Evolutionary conservation across 805 yeast species (phyloP), one percentile per base, ranked within the genome.

Genomic region (Candida piceae): DNA sequence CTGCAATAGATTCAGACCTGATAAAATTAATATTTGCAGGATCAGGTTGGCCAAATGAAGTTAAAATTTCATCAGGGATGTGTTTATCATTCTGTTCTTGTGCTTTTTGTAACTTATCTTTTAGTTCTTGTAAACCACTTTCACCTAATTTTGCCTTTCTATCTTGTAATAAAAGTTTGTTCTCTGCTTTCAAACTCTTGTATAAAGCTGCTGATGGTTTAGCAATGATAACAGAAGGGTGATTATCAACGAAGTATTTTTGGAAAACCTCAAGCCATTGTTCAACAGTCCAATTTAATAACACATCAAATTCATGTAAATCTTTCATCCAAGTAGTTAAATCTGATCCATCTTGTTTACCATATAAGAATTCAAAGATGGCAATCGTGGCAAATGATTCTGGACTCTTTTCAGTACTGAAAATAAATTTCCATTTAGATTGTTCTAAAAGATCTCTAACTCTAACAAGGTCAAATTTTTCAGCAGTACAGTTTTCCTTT

Each of bases 291-390:
- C 96, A 90, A 1, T 52, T 34, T 10, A 62, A 39, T 35, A 90
- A 66, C 1, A 48, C 63, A 16, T 78, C 81, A 56, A 72, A 86
- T 43, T 83, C 93, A 8, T 60, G 49, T 34, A 85, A 60, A 34
- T 72, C 68, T 41, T 73, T 70, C 17, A 76, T 46, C 70, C 82
- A 74, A n/a, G 59, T 57, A 3, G 64, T 59, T 40, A 90, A 63
- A 36, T 78, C 77, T 6, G 72, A 57, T 2, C 84, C 84, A 39
- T 76, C 78, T 2, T 58, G 49, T 32, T 76, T 66, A 33, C 96
- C 95, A 53, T 90, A 93, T 8, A 87, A 53, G 57, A 87, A 90
- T 49, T 86, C 95, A 26, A 70, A 69, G 35, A 87, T 82, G 7
- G 88, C 87, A 41, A 79, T 67, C 30, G 73, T 74, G 0, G 87